Percentiles rank a stretch among this genome's conserved stretches.
These are phyloP conservation scores for Rhodofomes roseus DNA, from an alignment of 1,284 basidiomycete species.

Conservation along the genomic window DNA sequence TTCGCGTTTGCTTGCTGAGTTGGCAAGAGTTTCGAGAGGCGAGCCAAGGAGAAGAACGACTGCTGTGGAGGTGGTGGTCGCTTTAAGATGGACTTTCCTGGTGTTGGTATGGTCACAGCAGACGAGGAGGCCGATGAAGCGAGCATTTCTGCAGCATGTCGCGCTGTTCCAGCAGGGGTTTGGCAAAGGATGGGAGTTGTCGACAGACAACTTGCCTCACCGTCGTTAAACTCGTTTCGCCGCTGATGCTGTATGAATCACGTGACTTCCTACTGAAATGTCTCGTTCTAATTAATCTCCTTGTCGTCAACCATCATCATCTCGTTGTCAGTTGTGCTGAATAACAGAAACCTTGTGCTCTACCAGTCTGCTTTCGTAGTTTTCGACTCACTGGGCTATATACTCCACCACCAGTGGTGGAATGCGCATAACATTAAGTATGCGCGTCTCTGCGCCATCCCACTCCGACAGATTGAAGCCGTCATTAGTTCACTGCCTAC, in stretches of 20 bases:
- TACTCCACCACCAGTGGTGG: too few relatives aligned
- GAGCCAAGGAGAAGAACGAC: conserved; percentile 60
- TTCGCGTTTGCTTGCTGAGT: conserved; percentile 27
- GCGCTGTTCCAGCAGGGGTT: conserved; percentile 2
- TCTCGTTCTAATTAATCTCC: not conserved
- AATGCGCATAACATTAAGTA: too few relatives aligned
- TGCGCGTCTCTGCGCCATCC: too few relatives aligned
- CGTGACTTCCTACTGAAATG: not conserved
- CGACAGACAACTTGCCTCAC: not conserved
- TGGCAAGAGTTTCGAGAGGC: conserved; percentile 64
- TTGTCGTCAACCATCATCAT: not conserved
- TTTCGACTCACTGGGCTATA: too few relatives aligned
- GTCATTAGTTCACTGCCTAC: too few relatives aligned
- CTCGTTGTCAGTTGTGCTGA: too few relatives aligned
- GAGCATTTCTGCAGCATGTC: conserved; percentile 31
- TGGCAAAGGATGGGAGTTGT: not conserved
- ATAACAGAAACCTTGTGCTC: too few relatives aligned
- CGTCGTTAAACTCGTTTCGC: not conserved
- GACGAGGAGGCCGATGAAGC: conserved; percentile 63
- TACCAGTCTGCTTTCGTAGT: too few relatives aligned
- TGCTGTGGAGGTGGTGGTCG: conserved; percentile 66
- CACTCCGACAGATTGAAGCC: too few relatives aligned
- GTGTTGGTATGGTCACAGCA: conserved; percentile 69
- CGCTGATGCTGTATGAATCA: not conserved
- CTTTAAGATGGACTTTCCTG: conserved; percentile 77